Evolutionary conservation across 169 alveolate genomes (phyloP), one percentile per base, ranked within the genome.

Genomic region (Cryptosporidium parvum): DNA sequence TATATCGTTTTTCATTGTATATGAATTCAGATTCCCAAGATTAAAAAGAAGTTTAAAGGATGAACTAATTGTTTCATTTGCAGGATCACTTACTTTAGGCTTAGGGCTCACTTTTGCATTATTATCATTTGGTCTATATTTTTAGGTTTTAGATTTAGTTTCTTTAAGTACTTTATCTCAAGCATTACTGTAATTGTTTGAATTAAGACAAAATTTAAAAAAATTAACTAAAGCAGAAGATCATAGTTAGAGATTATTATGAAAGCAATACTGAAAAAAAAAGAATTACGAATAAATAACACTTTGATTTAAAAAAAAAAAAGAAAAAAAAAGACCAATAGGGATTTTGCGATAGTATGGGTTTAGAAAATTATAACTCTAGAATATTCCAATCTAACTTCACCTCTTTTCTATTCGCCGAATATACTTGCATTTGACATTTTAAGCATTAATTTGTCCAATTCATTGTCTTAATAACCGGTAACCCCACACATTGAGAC

Each of bases 1-100:
- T 80, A 65, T 80, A 7, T 75, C 89, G 65, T 80, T 80, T 59
- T 80, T 80, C 44, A 80, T 80, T n/a, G 80, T 80, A 44, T 80
- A 65, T 51, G 89, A 80, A 80, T 80, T 80, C 52, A 69, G 75
- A 23, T 80, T 62, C 45, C 86, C 70, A 9, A 62, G n/a, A 2
- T 35, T 31, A 8, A 75, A 65, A 80, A 80, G 61, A 48, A 62
- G 33, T 29, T 21, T 80, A 8, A 31, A 45, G 29, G 89, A 80
- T 51, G 89, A 80, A 45, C 48, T 80, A 16, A 26, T 80, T 26
- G 26, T 80, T 3, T 80, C 89, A 44, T 0, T 80, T 42, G 75
- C 75, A 26, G 89, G 89, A 35, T 80, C 89, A 7, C 65, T 80
- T 23, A 37, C 75, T 31, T 48, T 80, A 35, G 89, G 89, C 53